Conservation (phyloP, 2,329 filamentous ascomycete species). For the Chrysoporthe austroafricana region DNA sequence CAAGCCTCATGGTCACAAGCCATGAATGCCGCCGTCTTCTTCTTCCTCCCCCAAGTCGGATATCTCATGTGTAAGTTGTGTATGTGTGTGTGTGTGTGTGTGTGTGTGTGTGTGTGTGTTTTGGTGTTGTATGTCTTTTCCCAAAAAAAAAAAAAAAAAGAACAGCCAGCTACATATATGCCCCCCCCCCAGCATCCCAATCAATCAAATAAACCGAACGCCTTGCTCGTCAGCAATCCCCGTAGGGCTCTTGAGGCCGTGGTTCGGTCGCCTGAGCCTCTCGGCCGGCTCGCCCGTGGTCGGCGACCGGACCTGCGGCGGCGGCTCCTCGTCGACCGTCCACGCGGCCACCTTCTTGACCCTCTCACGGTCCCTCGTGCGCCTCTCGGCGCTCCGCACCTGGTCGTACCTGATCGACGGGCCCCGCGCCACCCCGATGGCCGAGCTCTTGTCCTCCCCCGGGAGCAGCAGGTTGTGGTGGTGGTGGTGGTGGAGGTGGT, state of each 20-base stretch:
- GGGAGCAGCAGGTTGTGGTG: not conserved
- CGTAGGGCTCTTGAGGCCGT: conserved; percentile 31
- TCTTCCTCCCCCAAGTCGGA: not conserved
- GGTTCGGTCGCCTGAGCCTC: conserved; percentile 27
- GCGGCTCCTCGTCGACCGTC: conserved; percentile 15
- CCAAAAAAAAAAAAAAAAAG: not conserved
- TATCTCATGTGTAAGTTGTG: not conserved
- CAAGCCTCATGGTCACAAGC: not conserved
- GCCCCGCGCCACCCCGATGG: conserved; percentile 41
- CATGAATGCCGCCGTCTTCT: not conserved
- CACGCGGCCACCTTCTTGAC: conserved; percentile 18
- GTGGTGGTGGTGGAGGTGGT: not conserved
- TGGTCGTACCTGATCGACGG: conserved; percentile 35
- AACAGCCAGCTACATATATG: too few species aligned
- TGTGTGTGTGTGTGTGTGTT: not conserved
- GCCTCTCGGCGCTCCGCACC: conserved; percentile 18
- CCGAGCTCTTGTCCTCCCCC: conserved; percentile 17
- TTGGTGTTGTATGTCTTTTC: not conserved
- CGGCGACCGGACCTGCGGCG: not conserved
- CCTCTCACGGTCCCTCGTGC: conserved; percentile 15
- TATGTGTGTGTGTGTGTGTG: not conserved
- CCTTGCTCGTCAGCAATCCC: conserved; percentile 40
- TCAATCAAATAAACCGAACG: conserved; percentile 41
- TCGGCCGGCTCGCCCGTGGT: conserved; percentile 18
- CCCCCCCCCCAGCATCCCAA: not conserved